Evolutionary conservation across 805 yeast genomes (phyloP), one percentile per base, ranked within the genome.

Genomic region (Debaryomyces tyrocola): DNA sequence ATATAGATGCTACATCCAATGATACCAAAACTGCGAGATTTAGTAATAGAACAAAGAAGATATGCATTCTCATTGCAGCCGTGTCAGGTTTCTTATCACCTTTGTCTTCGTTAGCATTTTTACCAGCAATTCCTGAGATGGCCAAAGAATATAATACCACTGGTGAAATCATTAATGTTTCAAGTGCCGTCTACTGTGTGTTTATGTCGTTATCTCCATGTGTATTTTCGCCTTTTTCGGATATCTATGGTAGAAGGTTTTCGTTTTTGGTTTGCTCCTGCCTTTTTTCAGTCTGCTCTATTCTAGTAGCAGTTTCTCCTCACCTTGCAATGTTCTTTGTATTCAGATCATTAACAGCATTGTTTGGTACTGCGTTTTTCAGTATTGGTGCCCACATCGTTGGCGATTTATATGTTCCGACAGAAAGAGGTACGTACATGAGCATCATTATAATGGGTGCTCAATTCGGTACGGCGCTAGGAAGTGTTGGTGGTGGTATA

Each of bases 361-460:
- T 81, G 8, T 74, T 76, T 54, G 85, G 84, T 4, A 78, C 84
- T 1, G 70, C 81, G 0, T 79, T 79, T 48, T 79, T 80, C 60
- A 64, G 78, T 33, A 67, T 79, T 24, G 84, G 83, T 2, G 82
- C 82, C 3, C 67, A 70, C 15, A 66, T 79, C 9, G 63, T 80
- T 11, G 77, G 79, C 15, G 85, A 80, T 56, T 68, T 79, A 34
- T 77, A 70, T 55, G 60, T 60, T 4, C 84, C 84, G 0, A 68
- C 66, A 15, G 73, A 77, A 51, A 60, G 85, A 53, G 85, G 83
- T 2, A 63, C 62, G 8, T 79, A 78, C 1, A 73, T 79, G 74
- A 75, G 80, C 2, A 66, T 75, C 64, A 64, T 74, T 9, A 60
- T 80, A 4, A 54, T 69, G 9, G 84, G 84, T 0, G 66, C 81